Evolutionary conservation across 257 asterid genomes (phyloP), one percentile per base, ranked within the genome.

Genomic region (Linaria vulgaris): DNA sequence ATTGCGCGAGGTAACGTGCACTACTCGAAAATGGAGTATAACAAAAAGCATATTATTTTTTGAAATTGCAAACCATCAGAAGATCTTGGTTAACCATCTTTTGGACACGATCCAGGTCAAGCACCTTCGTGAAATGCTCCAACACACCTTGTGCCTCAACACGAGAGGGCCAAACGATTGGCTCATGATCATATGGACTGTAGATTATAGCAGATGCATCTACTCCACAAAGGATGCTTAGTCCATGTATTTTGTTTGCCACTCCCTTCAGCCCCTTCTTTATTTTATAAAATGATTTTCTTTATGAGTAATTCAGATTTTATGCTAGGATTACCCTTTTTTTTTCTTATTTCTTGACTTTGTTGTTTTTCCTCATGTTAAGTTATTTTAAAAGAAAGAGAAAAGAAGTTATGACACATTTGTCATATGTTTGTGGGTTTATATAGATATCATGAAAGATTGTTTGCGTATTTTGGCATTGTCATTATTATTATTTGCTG

Each of bases 201-300:
- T 76, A 82, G 60, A 82, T 67, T 34, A 82, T 66, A 7, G 63
- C 77, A 31, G 80, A 78, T 2, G 82, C 82, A 0, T 73, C 75
- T 1, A 82, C 80, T 14, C 71, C 88, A 43, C 88, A 78, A 0
- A 82, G 80, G 15, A 72, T 73, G 75, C 70, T 70, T 4, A 82
- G 34, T 59, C 79, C 85, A 7, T 59, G 50, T 20, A 71, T 77
- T n/a, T 82, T 79, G 69, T 82, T 82, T 25, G 79, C 65, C 37
- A 82, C 45, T 0, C 88, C 88, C 69, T 66, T 82, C 80, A 79
- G n/a, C n/a, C 79, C 10, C n/a, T n/a, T n/a, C n/a, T n/a, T 85
- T 41, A 12, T 82, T 82, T 64, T 74, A 69, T 44, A 82, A 0
- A 85, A 76, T 0, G 88, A 82, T 61, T 71, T 73, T 27, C 85